phyloP scores from a whole-genome alignment of 176 grass and related monocot species.

The Aegilops speltoides region DNA sequence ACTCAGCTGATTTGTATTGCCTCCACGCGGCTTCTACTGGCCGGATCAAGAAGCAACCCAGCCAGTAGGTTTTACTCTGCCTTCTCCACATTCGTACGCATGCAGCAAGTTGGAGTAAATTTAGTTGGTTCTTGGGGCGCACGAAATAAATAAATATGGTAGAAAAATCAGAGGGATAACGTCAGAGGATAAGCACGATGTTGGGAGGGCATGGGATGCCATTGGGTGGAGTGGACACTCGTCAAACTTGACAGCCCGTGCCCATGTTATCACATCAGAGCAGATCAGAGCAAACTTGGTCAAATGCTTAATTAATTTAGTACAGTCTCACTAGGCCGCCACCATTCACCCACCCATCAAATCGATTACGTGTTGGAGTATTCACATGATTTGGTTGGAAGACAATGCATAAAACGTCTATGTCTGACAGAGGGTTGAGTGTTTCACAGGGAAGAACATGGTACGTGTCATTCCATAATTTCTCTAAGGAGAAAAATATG shows the following conservation, averaged over 20 bases:
- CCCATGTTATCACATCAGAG: conserved; percentile 18
- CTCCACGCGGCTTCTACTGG: background rate
- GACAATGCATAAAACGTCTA: no score
- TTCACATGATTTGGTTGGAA: no score
- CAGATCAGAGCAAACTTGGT: background rate
- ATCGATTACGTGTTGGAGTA: no score
- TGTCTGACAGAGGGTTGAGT: no score
- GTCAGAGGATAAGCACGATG: conserved; percentile 8
- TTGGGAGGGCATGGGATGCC: background rate
- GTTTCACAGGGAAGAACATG: no score
- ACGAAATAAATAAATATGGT: background rate
- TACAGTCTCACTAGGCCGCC: background rate
- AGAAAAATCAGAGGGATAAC: background rate
- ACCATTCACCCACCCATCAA: background rate
- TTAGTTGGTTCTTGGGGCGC: conserved; percentile 33
- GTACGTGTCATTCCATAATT: no score
- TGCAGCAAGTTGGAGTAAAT: conserved; percentile 27
- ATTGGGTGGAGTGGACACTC: conserved; percentile 30
- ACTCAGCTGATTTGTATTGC: no score
- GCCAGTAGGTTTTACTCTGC: conserved; percentile 4
- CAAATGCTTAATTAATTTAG: background rate
- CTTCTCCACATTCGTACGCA: background rate
- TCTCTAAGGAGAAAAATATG: no score
- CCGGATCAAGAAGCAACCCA: conserved; percentile 13
- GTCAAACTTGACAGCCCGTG: no score